Base-by-base conservation (phyloP, 2,329 filamentous ascomycete species). In the Alternaria angustiovoidea region DNA sequence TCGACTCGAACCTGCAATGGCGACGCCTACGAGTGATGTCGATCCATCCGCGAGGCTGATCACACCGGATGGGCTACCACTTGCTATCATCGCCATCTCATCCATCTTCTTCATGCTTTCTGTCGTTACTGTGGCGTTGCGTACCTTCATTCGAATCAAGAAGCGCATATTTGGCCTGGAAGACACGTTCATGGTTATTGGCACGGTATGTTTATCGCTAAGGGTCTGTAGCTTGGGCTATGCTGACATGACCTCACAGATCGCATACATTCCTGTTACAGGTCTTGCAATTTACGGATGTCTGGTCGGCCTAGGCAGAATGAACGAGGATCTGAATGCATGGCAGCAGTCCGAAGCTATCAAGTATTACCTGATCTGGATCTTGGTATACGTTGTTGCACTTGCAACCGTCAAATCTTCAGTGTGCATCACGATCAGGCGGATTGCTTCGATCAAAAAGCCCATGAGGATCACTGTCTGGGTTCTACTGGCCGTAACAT, bases 351-450 rank as follows among this genome's bases (percentile, higher is more conserved):
- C 53, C 1, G 59, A 71, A 24, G 58, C 64, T 14, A 51, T 71
- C 56, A 69, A 71, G 28, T 69, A 66, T 53, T 71, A 71, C 59
- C 65, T 71, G 43, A 66, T 71, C 34, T 71, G 69, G 69, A 71
- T 70, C 18, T 49, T 71, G 58, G 61, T 58, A 4, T 71, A 71
- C 46, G 69, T 71, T 20, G 52, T 71, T 5, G 64, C 59, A n/a
- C 63, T 71, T 11, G 67, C 67, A 4, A 61, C 59, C 14, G 64
- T 71, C 24, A 71, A 71, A n/a, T 71, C 67, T 0, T 70, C 67
- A 1, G 62, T 71, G 4, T 71, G 66, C 51, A 64, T 71, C 28
- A 70, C 69, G n/a, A 70, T 71, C 6, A 59, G 65, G 55, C 67
- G 67, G 7, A 71, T 71, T 32, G 69, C 67, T 5, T 67, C 67